Evolutionary conservation across 768 basidiomycete species (phyloP).

Genomic region (Mycena metata): DNA sequence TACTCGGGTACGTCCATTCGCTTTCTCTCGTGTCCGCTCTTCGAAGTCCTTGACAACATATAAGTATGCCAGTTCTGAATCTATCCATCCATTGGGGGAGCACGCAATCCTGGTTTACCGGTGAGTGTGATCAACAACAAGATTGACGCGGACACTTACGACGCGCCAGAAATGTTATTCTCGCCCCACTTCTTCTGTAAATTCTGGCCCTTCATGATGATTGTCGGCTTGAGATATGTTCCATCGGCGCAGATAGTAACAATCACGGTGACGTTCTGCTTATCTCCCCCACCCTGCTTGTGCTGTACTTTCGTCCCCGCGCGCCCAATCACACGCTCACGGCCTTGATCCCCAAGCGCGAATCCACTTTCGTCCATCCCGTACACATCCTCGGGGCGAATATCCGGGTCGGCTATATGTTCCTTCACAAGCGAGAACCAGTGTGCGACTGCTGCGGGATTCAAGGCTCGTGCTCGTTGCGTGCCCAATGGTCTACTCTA

Average conservation of each 20-base stretch:
- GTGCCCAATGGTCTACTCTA: conserved; percentile 3
- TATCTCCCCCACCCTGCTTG: conserved; percentile 46
- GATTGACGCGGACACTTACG: conserved; percentile 44
- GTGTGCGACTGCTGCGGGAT: conserved; percentile 21
- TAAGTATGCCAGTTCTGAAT: conserved; percentile 40
- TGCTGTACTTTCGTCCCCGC: conserved; percentile 44
- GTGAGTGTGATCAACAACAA: no score
- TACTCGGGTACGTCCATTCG: conserved; percentile 45
- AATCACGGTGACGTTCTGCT: conserved; percentile 53
- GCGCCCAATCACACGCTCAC: conserved; percentile 16
- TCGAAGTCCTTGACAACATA: conserved; percentile 52
- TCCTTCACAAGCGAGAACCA: conserved; percentile 24
- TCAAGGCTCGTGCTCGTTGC: conserved; percentile 20
- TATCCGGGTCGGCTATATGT: neutral
- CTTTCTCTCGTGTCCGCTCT: conserved; percentile 50
- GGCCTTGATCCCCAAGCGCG: conserved; percentile 19
- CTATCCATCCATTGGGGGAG: conserved; percentile 51
- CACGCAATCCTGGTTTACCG: conserved; percentile 38
- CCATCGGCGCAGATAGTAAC: conserved; percentile 59
- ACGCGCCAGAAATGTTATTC: conserved; percentile 53
- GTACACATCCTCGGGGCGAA: conserved; percentile 27
- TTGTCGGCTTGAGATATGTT: conserved; percentile 45
- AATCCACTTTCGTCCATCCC: conserved; percentile 41
- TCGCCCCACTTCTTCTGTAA: conserved; percentile 47
- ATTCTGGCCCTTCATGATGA: conserved; percentile 57